Evolutionary conservation across 1,284 basidiomycete genomes (phyloP).

Genomic region (Boletus calvinii): DNA sequence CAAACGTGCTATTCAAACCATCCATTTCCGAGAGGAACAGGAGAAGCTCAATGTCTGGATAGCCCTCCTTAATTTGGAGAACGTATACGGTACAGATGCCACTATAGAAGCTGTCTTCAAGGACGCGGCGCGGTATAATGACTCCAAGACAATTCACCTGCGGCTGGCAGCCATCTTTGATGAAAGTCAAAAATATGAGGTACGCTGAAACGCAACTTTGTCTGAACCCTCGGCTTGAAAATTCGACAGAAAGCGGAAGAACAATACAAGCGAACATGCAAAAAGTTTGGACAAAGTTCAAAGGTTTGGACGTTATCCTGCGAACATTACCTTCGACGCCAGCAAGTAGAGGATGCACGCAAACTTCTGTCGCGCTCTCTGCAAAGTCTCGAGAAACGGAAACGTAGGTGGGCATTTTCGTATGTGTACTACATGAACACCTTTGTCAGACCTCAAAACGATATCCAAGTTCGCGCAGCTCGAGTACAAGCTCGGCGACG

Average conservation of each 20-base stretch:
- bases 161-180: constrained; percentile 85
- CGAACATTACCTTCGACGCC: constrained; percentile 75
- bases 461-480: constrained; percentile 93
- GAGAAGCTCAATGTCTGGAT: constrained; percentile 99
- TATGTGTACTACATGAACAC: constrained; percentile 4
- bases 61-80: constrained; percentile 94
- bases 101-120: constrained; percentile 80
- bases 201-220: constrained; percentile 35
- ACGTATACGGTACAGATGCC: constrained; percentile 87
- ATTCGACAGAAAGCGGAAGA: constrained; percentile 76
- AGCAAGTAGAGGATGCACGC: constrained; percentile 77
- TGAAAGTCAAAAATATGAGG: constrained; percentile 79
- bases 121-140: constrained; percentile 88
- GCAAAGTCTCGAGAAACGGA: constrained; percentile 91
- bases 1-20: constrained; percentile 81
- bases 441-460: constrained; percentile 79
- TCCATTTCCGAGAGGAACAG: constrained; percentile 94
- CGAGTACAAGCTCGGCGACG: constrained; percentile 93
- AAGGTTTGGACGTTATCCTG: constrained; percentile 92
- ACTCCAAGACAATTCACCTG: constrained; percentile 88
- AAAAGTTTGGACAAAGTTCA: constrained; percentile 90
- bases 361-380: constrained; percentile 86
- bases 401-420: constrained; percentile 64
- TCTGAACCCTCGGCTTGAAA: constrained; percentile 5
- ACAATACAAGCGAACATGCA: constrained; percentile 79